Evolutionary conservation across 1,139 yeast species (phyloP).

Genomic region (Candida freyschussii): DNA sequence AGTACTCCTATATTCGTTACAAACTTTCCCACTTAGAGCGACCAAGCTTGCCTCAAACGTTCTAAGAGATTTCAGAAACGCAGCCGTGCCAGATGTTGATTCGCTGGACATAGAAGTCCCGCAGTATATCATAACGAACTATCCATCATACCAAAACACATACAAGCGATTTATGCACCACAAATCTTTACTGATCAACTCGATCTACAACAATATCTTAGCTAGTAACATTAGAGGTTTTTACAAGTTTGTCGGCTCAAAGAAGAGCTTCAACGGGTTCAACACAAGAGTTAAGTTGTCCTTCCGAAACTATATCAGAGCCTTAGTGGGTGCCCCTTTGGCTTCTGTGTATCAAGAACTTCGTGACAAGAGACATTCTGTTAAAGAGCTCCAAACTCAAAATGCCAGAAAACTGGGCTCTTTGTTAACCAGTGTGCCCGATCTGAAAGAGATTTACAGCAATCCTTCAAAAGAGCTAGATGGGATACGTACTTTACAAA

Average conservation of each 20-base stretch:
- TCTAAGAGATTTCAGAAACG: constrained; percentile 15
- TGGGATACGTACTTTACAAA: too few relatives aligned
- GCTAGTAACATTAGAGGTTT: constrained; percentile 21
- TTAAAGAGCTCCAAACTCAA: constrained; percentile 23
- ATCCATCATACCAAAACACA: constrained; percentile 11
- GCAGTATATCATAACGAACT: constrained; percentile 7
- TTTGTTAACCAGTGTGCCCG: constrained; percentile 31
- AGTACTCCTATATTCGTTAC: constrained; percentile 30
- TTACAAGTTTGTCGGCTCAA: constrained; percentile 16
- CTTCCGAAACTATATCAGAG: constrained; percentile 5
- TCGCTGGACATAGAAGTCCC: constrained; percentile 13
- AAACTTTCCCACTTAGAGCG: constrained; percentile 29
- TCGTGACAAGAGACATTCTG: constrained; percentile 22
- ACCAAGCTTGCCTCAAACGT: constrained; percentile 16
- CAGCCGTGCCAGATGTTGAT: constrained; percentile 12
- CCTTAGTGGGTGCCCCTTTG: constrained; percentile 34
- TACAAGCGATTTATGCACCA: constrained; percentile 15
- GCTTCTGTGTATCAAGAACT: constrained; percentile 29
- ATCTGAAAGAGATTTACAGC: constrained; percentile 4
- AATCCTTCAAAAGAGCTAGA: too few relatives aligned
- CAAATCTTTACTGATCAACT: constrained; percentile 8
- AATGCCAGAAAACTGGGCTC: constrained; percentile 35
- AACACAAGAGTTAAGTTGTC: neutral
- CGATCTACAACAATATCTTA: constrained; percentile 19
- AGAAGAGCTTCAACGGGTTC: constrained; percentile 7